Evolutionary conservation across 371 early-diverging fungal genomes (phyloP), one percentile per base, ranked within the genome.

Genomic region (Mucor velutinosus): DNA sequence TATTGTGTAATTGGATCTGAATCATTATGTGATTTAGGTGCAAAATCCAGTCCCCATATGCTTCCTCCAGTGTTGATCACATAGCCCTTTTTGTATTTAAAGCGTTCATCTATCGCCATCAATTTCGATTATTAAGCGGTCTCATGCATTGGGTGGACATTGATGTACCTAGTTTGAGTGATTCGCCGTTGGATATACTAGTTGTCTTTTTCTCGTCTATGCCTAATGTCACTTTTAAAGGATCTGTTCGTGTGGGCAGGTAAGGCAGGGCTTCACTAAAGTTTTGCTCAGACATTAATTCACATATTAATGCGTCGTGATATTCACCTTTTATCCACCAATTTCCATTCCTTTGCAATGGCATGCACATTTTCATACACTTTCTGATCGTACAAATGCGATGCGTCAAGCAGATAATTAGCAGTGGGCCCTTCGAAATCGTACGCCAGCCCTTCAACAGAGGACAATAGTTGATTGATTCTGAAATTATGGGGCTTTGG

Each of bases 1-100:
- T 86, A 89, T 47, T 88, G 88, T 29, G 41, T 65, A 11, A 25
- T 59, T 61, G 49, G 61, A 65, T 74, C 64, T 0, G 41, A 41
- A 47, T 74, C 72, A 0, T 55, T 32, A 3, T 63, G 12, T 0
- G 49, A n/a, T 27, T 78, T 78, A 11, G 84, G 83, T 19, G 76
- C 80, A 78, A 89, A 88, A 55, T 84, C 85, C 45, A 89, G 53
- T 7, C 84, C 86, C 88, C 89, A 88, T 17, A 86, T 78, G 27
- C 83, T 82, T 25, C 82, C 77, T 8, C 89, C 89, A 39, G 77
- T 67, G 62, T 88, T 87, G 15, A 87, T 21, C 10, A 83, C 56
- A 63, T 61, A 63, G 2, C 81, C 79, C 27, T 65, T 70, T 49
- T 62, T 67, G 23, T 59, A 67, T 45, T 70, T 23, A 4, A 67